Evolutionary conservation across 129 eudicot genomes (phyloP), one percentile per base, ranked within the genome.

Genomic region (Daucus carota): DNA sequence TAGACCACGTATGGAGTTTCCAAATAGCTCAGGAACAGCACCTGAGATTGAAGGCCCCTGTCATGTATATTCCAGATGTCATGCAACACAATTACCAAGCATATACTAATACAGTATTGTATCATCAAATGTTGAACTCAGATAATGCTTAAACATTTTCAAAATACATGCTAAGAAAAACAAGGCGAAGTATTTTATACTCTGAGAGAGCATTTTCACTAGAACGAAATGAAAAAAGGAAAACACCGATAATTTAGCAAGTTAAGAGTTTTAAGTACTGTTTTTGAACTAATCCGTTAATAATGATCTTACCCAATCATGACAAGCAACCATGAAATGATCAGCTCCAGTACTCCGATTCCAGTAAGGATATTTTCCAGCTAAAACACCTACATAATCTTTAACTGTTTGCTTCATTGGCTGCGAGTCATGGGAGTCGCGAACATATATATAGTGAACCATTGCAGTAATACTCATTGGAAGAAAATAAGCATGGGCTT

Each of bases 251-350:
- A 17, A 15, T 16, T 16, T 46, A 16, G 20, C 9, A 5, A 11
- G 26, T 50, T 50, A 18, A n/a, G 59, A 5, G 59, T 6, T 50
- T 50, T 2, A 50, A 50, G 59, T 18, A 50, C 24, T 50, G 7
- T 18, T 6, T 50, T 6, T 50, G 26, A 5, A 50, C 26, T 18
- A 18, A 50, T 47, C 57, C 2, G 40, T n/a, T 6, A 57, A 57
- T 59, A 59, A 0, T 26, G 32, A 59, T 59, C 28, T 29, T 78
- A 85, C 89, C 89, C 89, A 85, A 81, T 92, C 98, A 75, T 92
- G 98, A 81, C 98, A 92, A 34, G 96, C 88, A 28, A 90, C 85
- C 89, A 90, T 86, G 87, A 92, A 86, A 71, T 92, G 98, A 81
- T 90, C 98, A 2, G 96, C 90, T 9, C 89, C 98, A 5, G 28